These are phyloP conservation scores for Macaranga tanarius DNA, from an alignment of 441 rosid species.

Conservation along the genomic window DNA sequence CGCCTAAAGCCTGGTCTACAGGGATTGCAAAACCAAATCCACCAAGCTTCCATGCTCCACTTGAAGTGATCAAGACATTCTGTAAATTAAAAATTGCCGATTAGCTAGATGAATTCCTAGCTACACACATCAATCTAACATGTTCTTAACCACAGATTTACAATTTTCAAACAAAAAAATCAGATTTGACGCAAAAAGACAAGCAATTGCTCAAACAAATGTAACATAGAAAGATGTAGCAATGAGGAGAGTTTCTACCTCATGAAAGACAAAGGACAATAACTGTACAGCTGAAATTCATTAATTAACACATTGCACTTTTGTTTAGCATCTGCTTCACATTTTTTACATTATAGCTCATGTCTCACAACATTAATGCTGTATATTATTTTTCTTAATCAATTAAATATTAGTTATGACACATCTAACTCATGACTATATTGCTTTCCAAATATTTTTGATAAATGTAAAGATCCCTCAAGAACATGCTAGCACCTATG, in stretches of 20 bases:
- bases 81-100: constrained; percentile 32
- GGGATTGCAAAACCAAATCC: constrained; percentile 91
- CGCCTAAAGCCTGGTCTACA: constrained; percentile 55
- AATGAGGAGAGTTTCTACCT: not conserved
- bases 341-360: not conserved
- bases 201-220: not conserved
- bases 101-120: constrained; percentile 6
- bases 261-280: not conserved
- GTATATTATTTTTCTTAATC: not conserved
- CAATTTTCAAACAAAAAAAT: not conserved
- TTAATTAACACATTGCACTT: not conserved
- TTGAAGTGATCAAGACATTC: constrained; percentile 84
- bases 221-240: too few relatives aligned
- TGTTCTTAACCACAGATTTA: not conserved
- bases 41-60: constrained; percentile 97
- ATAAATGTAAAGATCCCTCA: not conserved
- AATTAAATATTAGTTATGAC: not conserved
- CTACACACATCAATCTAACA: not conserved
- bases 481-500: not conserved
- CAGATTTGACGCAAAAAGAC: not conserved
- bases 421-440: not conserved
- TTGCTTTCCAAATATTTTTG: not conserved
- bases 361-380: not conserved
- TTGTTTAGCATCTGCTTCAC: not conserved
- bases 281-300: not conserved